These are phyloP conservation scores for Trichoderma orchidacearum DNA, from an alignment of 495 filamentous ascomycete genomes.

Conservation along the genomic window DNA sequence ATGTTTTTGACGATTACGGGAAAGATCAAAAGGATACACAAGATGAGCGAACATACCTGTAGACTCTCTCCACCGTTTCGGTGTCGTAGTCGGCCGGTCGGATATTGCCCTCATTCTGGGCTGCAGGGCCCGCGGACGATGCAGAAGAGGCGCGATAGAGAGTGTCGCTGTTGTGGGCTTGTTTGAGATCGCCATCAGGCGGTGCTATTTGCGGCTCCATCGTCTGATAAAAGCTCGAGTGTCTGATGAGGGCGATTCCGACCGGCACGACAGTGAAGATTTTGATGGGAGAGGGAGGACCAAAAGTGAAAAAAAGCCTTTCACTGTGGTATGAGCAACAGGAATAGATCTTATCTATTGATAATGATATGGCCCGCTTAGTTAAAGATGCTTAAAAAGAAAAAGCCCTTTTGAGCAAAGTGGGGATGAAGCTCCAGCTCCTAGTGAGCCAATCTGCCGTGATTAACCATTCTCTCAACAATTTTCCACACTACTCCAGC, in stretches of 20 bases:
- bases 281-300: background rate
- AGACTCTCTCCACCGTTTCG: slow-evolving; percentile 47
- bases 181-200: background rate
- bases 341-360: too few species aligned
- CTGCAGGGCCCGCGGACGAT: slow-evolving; percentile 4
- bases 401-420: background rate
- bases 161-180: background rate
- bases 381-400: too few species aligned
- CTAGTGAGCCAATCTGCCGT: background rate
- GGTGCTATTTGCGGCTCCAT: background rate
- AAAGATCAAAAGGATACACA: background rate
- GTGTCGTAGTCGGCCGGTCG: slow-evolving; percentile 29
- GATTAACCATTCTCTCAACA: background rate
- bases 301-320: too few species aligned
- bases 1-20: too few species aligned
- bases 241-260: background rate
- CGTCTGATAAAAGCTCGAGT: background rate
- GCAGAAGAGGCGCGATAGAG: background rate
- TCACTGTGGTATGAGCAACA: too few species aligned
- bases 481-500: background rate
- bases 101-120: slow-evolving; percentile 5
- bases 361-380: too few species aligned
- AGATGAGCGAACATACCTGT: slow-evolving; percentile 33
- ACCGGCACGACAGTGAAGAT: background rate
- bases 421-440: background rate